Evolutionary conservation across 768 basidiomycete genomes (phyloP).

Genomic region (Trametes coccinea): DNA sequence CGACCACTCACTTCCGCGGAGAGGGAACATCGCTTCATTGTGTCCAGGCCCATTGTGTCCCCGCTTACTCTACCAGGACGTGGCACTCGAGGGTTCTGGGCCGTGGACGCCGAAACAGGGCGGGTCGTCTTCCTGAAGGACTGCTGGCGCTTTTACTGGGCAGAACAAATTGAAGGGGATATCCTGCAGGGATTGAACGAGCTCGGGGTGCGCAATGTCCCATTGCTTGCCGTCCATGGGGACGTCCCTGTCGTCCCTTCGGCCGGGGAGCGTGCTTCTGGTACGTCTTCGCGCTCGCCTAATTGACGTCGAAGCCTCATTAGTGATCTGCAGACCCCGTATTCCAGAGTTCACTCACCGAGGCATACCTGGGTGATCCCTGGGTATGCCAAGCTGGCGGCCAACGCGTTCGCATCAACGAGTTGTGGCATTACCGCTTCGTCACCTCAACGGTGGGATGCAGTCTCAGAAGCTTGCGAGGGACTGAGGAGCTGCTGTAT

Average conservation of each 20-base stretch:
- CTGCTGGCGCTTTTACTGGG: not conserved
- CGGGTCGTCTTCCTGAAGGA: conserved; percentile 17
- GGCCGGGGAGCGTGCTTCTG: no score
- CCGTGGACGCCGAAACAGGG: not conserved
- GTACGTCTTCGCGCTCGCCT: no score
- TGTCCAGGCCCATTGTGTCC: conserved; percentile 6
- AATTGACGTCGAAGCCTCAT: no score
- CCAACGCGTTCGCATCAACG: not conserved
- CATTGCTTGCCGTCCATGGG: not conserved
- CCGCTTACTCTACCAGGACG: conserved; percentile 3
- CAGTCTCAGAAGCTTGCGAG: not conserved
- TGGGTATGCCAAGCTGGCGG: not conserved
- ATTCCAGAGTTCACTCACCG: not conserved
- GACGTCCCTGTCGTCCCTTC: not conserved
- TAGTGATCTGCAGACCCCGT: not conserved
- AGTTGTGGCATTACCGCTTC: not conserved
- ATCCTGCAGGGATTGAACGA: not conserved
- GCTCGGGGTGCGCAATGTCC: conserved; percentile 4
- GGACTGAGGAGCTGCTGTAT: conserved; percentile 10
- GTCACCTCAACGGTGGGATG: not conserved
- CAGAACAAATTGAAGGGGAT: not conserved
- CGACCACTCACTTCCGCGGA: no score
- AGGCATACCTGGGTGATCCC: not conserved
- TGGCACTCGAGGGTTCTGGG: conserved; percentile 16
- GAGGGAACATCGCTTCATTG: not conserved